Conservation (phyloP, 352 stramenopile genomes). For the Phytophthora sp. region DNA sequence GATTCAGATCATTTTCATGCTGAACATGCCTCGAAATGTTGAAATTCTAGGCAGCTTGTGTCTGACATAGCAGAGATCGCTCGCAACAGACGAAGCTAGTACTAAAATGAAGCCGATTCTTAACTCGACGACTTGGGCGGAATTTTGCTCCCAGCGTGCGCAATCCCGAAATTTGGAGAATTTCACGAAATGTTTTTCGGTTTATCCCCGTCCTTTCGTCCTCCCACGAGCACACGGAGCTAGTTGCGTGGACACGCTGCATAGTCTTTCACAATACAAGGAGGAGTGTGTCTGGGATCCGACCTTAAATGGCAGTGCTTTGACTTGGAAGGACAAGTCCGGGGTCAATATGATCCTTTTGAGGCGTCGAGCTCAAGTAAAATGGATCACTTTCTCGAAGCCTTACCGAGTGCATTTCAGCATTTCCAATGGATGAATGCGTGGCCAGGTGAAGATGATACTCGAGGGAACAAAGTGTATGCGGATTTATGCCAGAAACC, state of each 20-base stretch:
- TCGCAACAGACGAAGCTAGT: conserved; percentile 18
- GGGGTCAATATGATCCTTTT: conserved; percentile 48
- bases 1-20: conserved; percentile 52
- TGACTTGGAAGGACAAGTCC: conserved; percentile 38
- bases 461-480: conserved; percentile 57
- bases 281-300: conserved; percentile 54
- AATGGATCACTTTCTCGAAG: conserved; percentile 43
- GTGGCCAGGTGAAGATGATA: conserved; percentile 40
- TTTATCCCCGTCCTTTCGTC: too few species aligned
- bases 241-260: too few species aligned
- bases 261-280: conserved; percentile 19
- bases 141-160: conserved; percentile 25
- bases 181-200: too few species aligned
- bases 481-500: conserved; percentile 31
- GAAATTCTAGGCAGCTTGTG: conserved; percentile 47
- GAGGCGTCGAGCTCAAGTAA: conserved; percentile 23
- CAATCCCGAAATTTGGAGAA: too few species aligned
- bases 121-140: conserved; percentile 23
- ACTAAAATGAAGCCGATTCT: conserved; percentile 14
- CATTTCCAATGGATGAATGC: conserved; percentile 52
- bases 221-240: too few species aligned
- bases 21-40: conserved; percentile 46
- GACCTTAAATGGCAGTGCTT: conserved; percentile 8
- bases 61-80: conserved; percentile 36
- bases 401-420: conserved; percentile 24